Percentiles rank a stretch among this genome's conserved stretches.
These are phyloP conservation scores for Fusarium multiceps DNA, from an alignment of 2,329 filamentous ascomycete genomes.

Conservation along the genomic window DNA sequence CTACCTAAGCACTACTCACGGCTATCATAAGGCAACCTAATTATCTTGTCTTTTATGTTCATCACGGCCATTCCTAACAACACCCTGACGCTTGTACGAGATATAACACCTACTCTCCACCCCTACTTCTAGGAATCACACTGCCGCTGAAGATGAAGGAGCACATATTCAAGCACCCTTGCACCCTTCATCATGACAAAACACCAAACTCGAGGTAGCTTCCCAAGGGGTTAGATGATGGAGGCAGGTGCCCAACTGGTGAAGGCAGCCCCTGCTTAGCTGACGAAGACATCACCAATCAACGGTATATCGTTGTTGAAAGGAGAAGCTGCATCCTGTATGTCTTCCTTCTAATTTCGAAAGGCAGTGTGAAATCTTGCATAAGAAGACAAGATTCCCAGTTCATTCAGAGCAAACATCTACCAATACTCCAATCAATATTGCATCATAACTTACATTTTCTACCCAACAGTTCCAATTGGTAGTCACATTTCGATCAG, in stretches of 20 bases:
- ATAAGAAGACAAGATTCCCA: no score
- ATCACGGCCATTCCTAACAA: not conserved
- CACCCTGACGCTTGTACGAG: not conserved
- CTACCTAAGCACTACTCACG: not conserved
- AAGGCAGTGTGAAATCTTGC: no score
- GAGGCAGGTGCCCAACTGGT: not conserved
- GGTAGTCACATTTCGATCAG: no score
- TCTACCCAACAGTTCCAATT: no score
- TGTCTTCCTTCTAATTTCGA: no score
- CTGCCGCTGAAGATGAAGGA: not conserved
- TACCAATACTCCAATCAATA: no score
- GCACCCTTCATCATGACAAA: not conserved
- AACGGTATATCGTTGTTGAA: no score
- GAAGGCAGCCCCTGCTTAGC: not conserved
- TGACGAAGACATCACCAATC: no score
- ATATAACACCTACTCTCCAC: not conserved
- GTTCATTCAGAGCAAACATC: no score
- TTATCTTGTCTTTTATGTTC: not conserved
- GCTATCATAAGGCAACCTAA: not conserved
- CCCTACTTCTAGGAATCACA: not conserved
- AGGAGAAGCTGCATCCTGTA: no score
- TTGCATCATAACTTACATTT: no score
- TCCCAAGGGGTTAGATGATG: not conserved
- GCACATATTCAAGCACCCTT: not conserved
- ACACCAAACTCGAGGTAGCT: not conserved